phyloP scores from a whole-genome alignment of 108 stramenopile species.

The Hondaea fermentalgiana region DNA sequence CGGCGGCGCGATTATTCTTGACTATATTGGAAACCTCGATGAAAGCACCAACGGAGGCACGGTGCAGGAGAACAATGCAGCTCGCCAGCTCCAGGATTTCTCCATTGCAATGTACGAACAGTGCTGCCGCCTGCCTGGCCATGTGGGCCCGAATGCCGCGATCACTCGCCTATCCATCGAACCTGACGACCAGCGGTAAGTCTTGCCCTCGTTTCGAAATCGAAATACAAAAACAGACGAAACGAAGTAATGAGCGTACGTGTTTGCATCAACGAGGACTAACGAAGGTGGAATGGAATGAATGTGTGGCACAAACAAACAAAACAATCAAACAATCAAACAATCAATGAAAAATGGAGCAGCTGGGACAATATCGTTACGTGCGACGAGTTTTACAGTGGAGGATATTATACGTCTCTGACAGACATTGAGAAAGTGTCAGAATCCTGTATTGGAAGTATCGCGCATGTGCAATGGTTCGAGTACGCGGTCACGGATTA shows the following conservation, averaged over 20 bases:
- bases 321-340: too few species aligned
- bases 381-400: not conserved
- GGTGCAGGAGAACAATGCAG: not conserved
- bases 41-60: too few species aligned
- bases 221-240: too few species aligned
- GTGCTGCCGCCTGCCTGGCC: not conserved
- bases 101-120: constrained; percentile 1
- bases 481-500: not conserved
- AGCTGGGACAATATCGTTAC: not conserved
- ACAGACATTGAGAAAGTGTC: not conserved
- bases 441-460: not conserved
- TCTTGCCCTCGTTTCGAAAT: not conserved
- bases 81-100: not conserved
- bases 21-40: not conserved
- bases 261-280: too few species aligned
- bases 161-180: not conserved
- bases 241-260: too few species aligned
- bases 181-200: not conserved
- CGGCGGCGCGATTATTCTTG: not conserved
- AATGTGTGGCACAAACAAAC: not conserved
- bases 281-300: not conserved
- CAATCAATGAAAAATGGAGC: not conserved
- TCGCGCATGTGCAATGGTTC: not conserved
- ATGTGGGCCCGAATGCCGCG: not conserved
- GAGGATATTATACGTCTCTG: not conserved